Base-by-base conservation (phyloP, 108 stramenopile genomes). In the Fistulifera pelliculosa region DNA sequence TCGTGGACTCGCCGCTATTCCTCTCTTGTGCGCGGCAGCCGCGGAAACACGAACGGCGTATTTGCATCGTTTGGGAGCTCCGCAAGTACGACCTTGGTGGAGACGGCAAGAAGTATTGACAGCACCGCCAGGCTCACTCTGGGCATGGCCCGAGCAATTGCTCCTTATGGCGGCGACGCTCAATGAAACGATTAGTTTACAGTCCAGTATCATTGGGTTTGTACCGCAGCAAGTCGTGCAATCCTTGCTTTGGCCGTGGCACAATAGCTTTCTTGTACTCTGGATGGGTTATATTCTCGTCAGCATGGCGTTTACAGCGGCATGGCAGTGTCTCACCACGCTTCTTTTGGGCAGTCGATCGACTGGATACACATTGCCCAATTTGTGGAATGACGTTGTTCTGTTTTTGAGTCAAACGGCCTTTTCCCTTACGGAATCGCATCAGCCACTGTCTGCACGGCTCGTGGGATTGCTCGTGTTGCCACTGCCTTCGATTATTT, bases 181-280 rank as follows among this genome's bases (percentile, higher is more conserved):
- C 22, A 62, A 85, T 12, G 90, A 92, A 50, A 47, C 58, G 5
- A 19, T 73, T n/a, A 67, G 70, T 22, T 54, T 92, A 47, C 27
- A n/a, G 28, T 18, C 38, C 16, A 38, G 57, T 6, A 38, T 53
- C 48, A 55, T 75, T 26, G 39, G 68, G 13, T 22, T 61, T n/a
- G 7, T 80, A 7, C 66, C 66, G 25, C 62, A 60, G 5, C 47
- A 60, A 15, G 72, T 83, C 2, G 18, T 85, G 17, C 83, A 75
- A 54, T 66, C 79, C 5, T 83, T 92, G 40, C 58, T 83, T 8
- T 92, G 85, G 85, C 90, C 90, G n/a, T 53, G 85, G 16, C 90
- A 92, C 68, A 87, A 87, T 61, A 63, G 65, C 22, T 70, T 87
- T 12, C 47, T 92, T 40, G 57, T 62, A 45, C 41, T 76, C 24